These are phyloP conservation scores for Suillus cothurnatus DNA, from an alignment of 768 basidiomycete species.

Conservation along the genomic window DNA sequence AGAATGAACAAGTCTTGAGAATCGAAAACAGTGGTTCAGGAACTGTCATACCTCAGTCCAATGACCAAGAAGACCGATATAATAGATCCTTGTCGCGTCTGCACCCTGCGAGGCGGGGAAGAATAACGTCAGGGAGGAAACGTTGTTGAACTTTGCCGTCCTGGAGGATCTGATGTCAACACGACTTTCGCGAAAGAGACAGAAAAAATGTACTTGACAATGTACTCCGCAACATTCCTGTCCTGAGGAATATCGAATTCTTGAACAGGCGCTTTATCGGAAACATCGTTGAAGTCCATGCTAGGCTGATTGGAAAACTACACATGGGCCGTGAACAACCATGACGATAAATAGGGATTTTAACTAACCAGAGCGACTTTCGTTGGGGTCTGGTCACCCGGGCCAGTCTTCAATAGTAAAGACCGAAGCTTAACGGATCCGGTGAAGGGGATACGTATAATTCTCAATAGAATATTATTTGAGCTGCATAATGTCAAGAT, in stretches of 20 bases:
- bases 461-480: constrained; percentile 46
- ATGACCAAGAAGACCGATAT: constrained; percentile 81
- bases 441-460: constrained; percentile 85
- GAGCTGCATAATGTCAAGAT: constrained; percentile 6
- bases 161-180: constrained; percentile 39
- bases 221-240: constrained; percentile 82
- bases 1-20: background rate
- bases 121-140: constrained; percentile 81
- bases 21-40: background rate
- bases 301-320: constrained; percentile 80
- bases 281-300: constrained; percentile 79
- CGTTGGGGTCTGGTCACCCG: constrained; percentile 73
- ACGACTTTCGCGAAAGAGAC: background rate
- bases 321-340: background rate
- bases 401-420: constrained; percentile 83
- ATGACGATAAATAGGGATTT: background rate
- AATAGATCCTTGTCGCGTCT: constrained; percentile 76
- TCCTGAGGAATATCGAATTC: constrained; percentile 70
- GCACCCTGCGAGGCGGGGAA: constrained; percentile 82
- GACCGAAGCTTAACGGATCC: constrained; percentile 84
- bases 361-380: constrained; percentile 68
- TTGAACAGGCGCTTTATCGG: constrained; percentile 64
- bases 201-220: constrained; percentile 58
- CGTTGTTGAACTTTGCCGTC: constrained; percentile 82
- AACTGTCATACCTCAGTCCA: constrained; percentile 66